These are phyloP conservation scores for Alternaria panax DNA, from an alignment of 2,329 filamentous ascomycete species.

Conservation along the genomic window DNA sequence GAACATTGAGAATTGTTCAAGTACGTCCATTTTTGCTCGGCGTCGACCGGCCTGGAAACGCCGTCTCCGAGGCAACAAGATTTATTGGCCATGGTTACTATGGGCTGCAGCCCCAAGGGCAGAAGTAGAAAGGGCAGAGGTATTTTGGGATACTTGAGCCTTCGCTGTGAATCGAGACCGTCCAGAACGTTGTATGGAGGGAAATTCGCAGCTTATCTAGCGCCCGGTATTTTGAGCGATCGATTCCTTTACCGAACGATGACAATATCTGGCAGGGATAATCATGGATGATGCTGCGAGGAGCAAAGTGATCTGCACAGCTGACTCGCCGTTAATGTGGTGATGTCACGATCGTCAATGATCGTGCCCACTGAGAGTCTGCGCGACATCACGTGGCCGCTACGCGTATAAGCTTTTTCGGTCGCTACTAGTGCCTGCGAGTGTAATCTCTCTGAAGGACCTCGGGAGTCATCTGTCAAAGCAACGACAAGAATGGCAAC, in stretches of 20 bases:
- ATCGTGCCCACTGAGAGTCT: not conserved
- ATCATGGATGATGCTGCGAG: not conserved
- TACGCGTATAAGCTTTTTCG: not conserved
- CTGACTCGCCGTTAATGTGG: not conserved
- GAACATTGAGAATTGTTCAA: not conserved
- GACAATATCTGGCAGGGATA: not conserved
- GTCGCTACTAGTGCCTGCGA: not conserved
- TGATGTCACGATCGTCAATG: not conserved
- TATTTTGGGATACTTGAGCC: slow-evolving; percentile 1
- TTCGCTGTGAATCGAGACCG: not conserved
- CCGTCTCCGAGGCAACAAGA: not conserved
- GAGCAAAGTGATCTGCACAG: not conserved
- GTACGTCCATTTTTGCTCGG: not conserved
- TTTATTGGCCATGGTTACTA: not conserved
- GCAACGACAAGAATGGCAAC: not conserved
- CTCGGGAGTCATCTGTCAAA: not conserved
- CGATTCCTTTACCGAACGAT: not conserved
- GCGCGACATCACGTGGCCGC: not conserved
- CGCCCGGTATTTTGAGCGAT: not conserved
- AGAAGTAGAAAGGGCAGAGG: not conserved
- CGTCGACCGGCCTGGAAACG: not conserved
- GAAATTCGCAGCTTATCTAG: not conserved
- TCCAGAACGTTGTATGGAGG: not conserved
- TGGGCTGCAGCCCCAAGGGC: not conserved
- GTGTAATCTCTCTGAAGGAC: not conserved